These are phyloP conservation scores for Austroboletus eburneus DNA, from an alignment of 768 basidiomycete genomes.

Conservation along the genomic window DNA sequence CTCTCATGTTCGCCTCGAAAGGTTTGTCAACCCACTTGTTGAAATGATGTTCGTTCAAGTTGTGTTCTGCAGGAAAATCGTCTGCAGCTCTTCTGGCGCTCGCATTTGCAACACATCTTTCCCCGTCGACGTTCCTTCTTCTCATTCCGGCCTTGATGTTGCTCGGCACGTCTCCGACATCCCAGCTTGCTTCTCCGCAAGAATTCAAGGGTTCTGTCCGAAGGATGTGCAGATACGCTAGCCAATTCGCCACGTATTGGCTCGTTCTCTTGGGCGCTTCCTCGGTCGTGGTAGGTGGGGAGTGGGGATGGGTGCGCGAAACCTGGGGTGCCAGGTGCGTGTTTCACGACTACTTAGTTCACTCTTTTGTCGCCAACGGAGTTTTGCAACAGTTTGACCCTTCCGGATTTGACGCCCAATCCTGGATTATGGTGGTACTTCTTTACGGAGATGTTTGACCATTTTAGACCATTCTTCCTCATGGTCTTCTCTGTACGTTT, in stretches of 20 bases:
- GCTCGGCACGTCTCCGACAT: slow-evolving; percentile 55
- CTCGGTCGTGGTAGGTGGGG: slow-evolving; percentile 56
- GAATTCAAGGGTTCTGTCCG: slow-evolving; percentile 19
- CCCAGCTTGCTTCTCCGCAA: slow-evolving; percentile 62
- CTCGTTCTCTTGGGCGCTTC: slow-evolving; percentile 39
- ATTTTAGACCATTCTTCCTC: slow-evolving; percentile 93
- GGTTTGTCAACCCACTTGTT: slow-evolving; percentile 37
- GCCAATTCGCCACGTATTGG: slow-evolving; percentile 52
- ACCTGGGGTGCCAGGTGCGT: slow-evolving; percentile 83
- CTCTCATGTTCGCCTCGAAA: slow-evolving; percentile 67
- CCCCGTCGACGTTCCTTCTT: slow-evolving; percentile 65
- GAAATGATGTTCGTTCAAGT: background rate
- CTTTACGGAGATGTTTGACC: slow-evolving; percentile 99
- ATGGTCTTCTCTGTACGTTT: slow-evolving; percentile 82
- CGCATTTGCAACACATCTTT: slow-evolving; percentile 68
- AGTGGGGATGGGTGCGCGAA: slow-evolving; percentile 63
- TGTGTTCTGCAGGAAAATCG: slow-evolving; percentile 43
- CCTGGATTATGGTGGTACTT: slow-evolving; percentile 99
- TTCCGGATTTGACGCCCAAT: slow-evolving; percentile 91
- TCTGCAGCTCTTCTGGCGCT: slow-evolving; percentile 60
- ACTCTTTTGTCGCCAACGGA: background rate
- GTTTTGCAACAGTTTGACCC: slow-evolving; percentile 50
- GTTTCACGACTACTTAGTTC: background rate
- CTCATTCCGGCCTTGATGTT: slow-evolving; percentile 65
- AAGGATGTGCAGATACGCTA: slow-evolving; percentile 26